Conservation (phyloP, 257 asterid genomes). For the Nicotiana paniculata region DNA sequence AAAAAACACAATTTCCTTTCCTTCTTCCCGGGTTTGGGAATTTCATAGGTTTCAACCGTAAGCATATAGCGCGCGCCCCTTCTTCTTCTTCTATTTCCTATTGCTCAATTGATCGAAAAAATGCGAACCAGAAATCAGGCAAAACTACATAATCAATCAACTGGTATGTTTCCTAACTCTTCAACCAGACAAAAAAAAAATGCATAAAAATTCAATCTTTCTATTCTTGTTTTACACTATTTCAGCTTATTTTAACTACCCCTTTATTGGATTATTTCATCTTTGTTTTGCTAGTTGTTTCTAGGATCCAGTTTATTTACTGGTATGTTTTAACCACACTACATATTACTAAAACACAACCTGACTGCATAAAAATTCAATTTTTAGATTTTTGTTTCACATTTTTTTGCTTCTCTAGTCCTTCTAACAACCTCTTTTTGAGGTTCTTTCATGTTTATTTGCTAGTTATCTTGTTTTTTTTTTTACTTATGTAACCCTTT, state of each 20-base stretch:
- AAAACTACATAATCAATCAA: constrained; percentile 32
- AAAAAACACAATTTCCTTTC: background rate
- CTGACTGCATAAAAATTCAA: background rate
- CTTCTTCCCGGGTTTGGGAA: background rate
- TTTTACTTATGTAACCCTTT: background rate
- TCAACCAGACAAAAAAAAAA: background rate
- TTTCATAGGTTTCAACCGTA: background rate
- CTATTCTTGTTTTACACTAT: background rate
- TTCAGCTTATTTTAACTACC: background rate
- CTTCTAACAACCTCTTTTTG: background rate
- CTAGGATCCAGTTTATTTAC: background rate
- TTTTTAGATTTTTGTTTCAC: background rate
- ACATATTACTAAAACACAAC: background rate
- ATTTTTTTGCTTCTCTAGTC: background rate
- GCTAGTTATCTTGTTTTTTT: too few species aligned
- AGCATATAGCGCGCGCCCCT: too few species aligned
- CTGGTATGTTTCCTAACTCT: constrained; percentile 23
- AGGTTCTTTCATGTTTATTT: background rate
- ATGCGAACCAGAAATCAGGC: constrained; percentile 66
- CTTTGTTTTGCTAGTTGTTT: background rate
- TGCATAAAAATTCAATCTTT: background rate
- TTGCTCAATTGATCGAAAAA: background rate
- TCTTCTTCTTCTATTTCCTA: too few species aligned
- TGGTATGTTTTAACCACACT: background rate
- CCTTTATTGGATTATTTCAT: background rate